Evolutionary conservation across 306 rosid species (phyloP).

Genomic region (Medicago lupulina): DNA sequence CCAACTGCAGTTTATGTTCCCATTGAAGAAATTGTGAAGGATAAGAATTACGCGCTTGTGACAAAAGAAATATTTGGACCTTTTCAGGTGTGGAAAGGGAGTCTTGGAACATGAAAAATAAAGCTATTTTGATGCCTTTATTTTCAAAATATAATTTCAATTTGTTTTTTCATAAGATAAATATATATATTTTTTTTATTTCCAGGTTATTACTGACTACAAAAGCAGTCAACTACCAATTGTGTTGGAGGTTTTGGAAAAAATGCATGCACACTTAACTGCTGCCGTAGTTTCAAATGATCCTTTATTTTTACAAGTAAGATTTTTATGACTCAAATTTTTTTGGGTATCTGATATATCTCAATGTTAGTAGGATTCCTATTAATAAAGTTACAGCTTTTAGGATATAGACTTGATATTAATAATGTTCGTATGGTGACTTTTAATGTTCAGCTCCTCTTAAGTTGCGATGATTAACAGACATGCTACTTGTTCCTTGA

Average conservation of each 20-base stretch:
- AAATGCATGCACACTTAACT: conserved; percentile 89
- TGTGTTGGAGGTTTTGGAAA: conserved; percentile 85
- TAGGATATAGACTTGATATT: not conserved
- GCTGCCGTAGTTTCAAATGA: conserved; percentile 97
- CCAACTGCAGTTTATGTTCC: conserved; percentile 94
- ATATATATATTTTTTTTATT: conserved; percentile 22
- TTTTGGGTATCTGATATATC: conserved; percentile 9
- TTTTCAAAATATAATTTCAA: conserved; percentile 20
- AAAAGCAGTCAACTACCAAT: conserved; percentile 68
- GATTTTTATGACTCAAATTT: conserved; percentile 34
- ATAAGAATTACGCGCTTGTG: conserved; percentile 73
- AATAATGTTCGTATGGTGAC: not conserved
- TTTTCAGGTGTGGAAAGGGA: conserved; percentile 70
- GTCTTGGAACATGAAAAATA: conserved; percentile 16
- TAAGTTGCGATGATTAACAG: not conserved
- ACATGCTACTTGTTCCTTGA: not conserved
- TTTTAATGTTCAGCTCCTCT: conserved; percentile 8
- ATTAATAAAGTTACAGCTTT: not conserved
- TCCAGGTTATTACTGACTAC: conserved; percentile 79
- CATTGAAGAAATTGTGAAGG: conserved; percentile 83
- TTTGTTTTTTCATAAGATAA: conserved; percentile 35
- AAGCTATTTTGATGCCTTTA: conserved; percentile 11
- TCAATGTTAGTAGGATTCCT: conserved; percentile 1
- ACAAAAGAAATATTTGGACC: conserved; percentile 95
- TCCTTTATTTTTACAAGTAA: conserved; percentile 79